phyloP scores from a whole-genome alignment of 2,329 filamentous ascomycete species.

The Fusarium staphyleae region DNA sequence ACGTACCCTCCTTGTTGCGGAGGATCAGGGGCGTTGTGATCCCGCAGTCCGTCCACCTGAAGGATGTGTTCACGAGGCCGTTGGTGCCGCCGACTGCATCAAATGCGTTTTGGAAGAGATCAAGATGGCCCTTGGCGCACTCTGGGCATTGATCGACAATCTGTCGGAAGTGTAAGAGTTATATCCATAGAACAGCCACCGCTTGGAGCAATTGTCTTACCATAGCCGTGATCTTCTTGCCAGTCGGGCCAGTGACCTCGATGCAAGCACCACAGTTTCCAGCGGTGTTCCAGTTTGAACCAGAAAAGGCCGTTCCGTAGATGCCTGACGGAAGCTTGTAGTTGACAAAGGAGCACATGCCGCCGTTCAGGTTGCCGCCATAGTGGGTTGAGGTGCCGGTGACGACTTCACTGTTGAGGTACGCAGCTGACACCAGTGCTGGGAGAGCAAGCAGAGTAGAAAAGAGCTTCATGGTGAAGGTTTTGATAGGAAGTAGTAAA shows the following conservation, averaged over 20 bases:
- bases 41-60: slow-evolving; percentile 49
- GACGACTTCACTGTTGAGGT: slow-evolving; percentile 19
- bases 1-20: slow-evolving; percentile 54
- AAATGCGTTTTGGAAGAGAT: slow-evolving; percentile 55
- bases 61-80: slow-evolving; percentile 48
- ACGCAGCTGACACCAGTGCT: slow-evolving; percentile 29
- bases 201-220: slow-evolving; percentile 46
- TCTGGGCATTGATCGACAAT: slow-evolving; percentile 56
- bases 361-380: slow-evolving; percentile 63
- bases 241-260: slow-evolving; percentile 62
- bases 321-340: slow-evolving; percentile 67
- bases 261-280: slow-evolving; percentile 69
- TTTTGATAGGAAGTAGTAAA: neutral
- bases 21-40: slow-evolving; percentile 52
- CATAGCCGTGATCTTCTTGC: slow-evolving; percentile 67
- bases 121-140: slow-evolving; percentile 51
- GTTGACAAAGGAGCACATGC: slow-evolving; percentile 67
- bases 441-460: slow-evolving; percentile 27
- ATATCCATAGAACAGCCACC: neutral
- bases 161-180: slow-evolving; percentile 30
- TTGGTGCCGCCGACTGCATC: slow-evolving; percentile 46
- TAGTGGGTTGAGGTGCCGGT: slow-evolving; percentile 55
- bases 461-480: slow-evolving; percentile 35
- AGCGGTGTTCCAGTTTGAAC: slow-evolving; percentile 62
- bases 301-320: slow-evolving; percentile 68